phyloP scores from a whole-genome alignment of 208 protist genomes.

The Leishmania guyanensis region DNA sequence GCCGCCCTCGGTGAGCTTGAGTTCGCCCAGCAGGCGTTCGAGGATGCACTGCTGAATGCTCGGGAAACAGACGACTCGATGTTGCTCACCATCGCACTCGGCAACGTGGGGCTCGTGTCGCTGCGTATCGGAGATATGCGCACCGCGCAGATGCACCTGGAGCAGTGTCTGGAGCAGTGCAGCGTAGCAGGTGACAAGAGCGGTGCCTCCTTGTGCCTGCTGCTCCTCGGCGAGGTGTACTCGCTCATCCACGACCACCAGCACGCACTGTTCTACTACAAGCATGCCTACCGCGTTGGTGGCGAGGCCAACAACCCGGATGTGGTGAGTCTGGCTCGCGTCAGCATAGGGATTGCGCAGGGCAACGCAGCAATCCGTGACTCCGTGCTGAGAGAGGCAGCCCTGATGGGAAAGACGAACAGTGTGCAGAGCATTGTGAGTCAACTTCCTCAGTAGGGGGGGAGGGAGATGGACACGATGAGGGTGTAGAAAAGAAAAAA shows the following conservation, averaged over 20 bases:
- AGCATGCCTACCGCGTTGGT: conserved; percentile 83
- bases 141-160: conserved; percentile 68
- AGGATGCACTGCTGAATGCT: conserved; percentile 73
- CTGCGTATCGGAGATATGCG: conserved; percentile 84
- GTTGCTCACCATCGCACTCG: conserved; percentile 82
- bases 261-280: conserved; percentile 90
- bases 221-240: conserved; percentile 89
- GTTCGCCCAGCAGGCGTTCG: conserved; percentile 78
- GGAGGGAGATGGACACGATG: background rate
- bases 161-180: conserved; percentile 86
- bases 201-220: conserved; percentile 81
- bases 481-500: background rate
- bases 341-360: conserved; percentile 81
- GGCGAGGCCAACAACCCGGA: conserved; percentile 76
- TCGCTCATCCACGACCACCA: conserved; percentile 81
- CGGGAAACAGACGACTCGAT: conserved; percentile 56
- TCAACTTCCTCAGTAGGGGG: conserved; percentile 49
- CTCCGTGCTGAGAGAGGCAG: conserved; percentile 56
- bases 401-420: conserved; percentile 62
- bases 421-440: conserved; percentile 56
- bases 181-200: conserved; percentile 81
- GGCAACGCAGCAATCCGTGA: conserved; percentile 71
- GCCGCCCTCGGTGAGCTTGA: conserved; percentile 75
- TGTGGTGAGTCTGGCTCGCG: conserved; percentile 75
- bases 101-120: conserved; percentile 77